These are phyloP conservation scores for Cyberlindnera misumaiensis DNA, from an alignment of 805 yeast genomes.

Conservation along the genomic window DNA sequence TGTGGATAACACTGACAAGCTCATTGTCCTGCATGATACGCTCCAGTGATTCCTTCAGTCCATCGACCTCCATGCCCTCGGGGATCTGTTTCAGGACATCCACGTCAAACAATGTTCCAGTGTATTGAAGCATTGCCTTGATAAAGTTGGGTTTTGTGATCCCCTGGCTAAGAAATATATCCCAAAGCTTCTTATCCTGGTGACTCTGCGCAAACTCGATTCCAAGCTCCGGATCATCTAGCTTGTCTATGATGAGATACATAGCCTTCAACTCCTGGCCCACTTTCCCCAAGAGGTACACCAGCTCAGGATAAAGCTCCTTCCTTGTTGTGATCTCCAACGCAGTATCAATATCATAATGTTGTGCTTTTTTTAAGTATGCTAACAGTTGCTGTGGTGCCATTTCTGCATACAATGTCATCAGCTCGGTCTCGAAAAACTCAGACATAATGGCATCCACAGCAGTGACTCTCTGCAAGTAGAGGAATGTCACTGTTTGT, in stretches of 20 bases:
- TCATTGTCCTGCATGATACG: constrained; percentile 61
- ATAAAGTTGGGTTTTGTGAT: constrained; percentile 71
- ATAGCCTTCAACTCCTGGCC: constrained; percentile 79
- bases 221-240: constrained; percentile 76
- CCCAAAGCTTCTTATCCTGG: constrained; percentile 66
- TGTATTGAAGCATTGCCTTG: constrained; percentile 60
- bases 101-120: constrained; percentile 62
- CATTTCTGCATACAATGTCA: constrained; percentile 57
- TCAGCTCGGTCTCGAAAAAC: constrained; percentile 60
- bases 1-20: constrained; percentile 44
- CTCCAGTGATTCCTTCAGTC: constrained; percentile 52
- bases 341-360: constrained; percentile 65
- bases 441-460: constrained; percentile 50
- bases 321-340: constrained; percentile 54
- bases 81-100: constrained; percentile 64
- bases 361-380: constrained; percentile 51
- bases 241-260: constrained; percentile 64
- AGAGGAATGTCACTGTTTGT: constrained; percentile 52
- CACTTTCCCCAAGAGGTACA: constrained; percentile 71
- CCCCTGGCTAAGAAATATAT: constrained; percentile 62
- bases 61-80: constrained; percentile 52
- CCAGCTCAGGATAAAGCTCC: constrained; percentile 60
- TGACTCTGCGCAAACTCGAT: constrained; percentile 55
- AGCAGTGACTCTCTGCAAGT: constrained; percentile 51
- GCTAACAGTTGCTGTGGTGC: constrained; percentile 48